phyloP scores from a whole-genome alignment of 805 yeast species.

The Vanderwaltozyma tropicalis region DNA sequence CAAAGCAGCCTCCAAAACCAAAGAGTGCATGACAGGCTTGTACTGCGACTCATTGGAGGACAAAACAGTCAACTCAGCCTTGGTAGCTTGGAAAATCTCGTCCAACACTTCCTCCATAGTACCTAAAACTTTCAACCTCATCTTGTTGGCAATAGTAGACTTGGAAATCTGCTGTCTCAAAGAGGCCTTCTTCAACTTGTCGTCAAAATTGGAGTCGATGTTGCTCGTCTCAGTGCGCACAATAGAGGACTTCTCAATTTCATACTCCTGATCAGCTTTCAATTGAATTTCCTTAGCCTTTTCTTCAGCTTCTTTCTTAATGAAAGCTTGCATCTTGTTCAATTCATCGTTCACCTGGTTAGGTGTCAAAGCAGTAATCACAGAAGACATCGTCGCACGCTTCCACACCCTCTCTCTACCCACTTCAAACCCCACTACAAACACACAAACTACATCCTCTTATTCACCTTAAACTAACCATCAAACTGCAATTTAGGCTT shows the following conservation, averaged over 20 bases:
- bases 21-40: conserved; percentile 57
- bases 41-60: conserved; percentile 49
- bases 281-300: conserved; percentile 92
- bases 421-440: no score
- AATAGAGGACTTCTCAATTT: conserved; percentile 90
- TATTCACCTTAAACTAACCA: no score
- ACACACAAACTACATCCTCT: no score
- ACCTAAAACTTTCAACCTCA: conserved; percentile 79
- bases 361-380: conserved; percentile 28
- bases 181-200: conserved; percentile 79
- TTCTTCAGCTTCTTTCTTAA: conserved; percentile 97
- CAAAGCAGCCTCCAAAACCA: conserved; percentile 68
- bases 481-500: not conserved
- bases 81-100: conserved; percentile 63
- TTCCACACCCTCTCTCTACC: no score
- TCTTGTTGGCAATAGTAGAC: conserved; percentile 91
- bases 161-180: conserved; percentile 91
- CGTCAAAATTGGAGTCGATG: conserved; percentile 71
- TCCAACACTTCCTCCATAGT: conserved; percentile 76
- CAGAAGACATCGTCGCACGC: conserved; percentile 28
- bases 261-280: conserved; percentile 98
- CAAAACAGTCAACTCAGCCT: conserved; percentile 46
- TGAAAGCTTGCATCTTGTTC: conserved; percentile 96
- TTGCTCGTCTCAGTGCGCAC: conserved; percentile 88
- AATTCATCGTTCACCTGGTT: conserved; percentile 85